Base-by-base conservation (phyloP, 495 filamentous ascomycete genomes). In the Talaromyces trachyspermus region DNA sequence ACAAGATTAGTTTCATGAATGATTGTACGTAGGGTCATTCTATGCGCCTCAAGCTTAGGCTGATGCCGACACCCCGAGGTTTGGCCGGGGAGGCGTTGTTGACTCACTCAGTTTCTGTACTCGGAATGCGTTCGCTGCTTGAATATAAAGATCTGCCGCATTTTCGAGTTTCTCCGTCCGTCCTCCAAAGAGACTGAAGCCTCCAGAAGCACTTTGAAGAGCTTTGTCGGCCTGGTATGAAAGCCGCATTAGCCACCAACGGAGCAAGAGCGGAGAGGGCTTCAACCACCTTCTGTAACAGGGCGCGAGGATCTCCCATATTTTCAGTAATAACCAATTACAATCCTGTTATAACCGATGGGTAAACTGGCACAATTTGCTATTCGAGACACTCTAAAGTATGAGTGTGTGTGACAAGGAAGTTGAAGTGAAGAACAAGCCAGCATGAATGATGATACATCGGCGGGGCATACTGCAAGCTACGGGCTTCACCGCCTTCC, bases 111-210 rank as follows among this genome's bases (percentile, higher is more conserved):
- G 71, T 59, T 83, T 81, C 64, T 86, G 78, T 61, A 85, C 74
- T 52, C 81, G 73, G 61, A 88, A 95, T 23, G 82, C 83, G 68
- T 91, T 91, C 45, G 81, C 89, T 26, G 88, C 88, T 54, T 89
- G 79, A 36, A 76, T 75, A 57, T 86, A 95, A 39, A 90, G 69
- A 53, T 92, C 84, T 44, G 85, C 85, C 8, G 88, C 89, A 69
- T 77, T 77, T 64, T 90, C 84, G 51, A 81, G 88, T 62, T 95
- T 95, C 52, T 95, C 89, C 57, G 81, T 72, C 46, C 79, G 75
- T 25, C 85, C 83, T 35, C 86, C 81, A 53, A 95, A 92, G 63
- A 90, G 81, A 52, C 75, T 80, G 54, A 81, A 83, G 38, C 89
- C 88, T 3, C 82, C 68, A n/a, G 73, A 69, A 10, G 86, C 87